These are phyloP conservation scores for Boletus sp. DNA, from an alignment of 768 basidiomycete species.

Conservation along the genomic window DNA sequence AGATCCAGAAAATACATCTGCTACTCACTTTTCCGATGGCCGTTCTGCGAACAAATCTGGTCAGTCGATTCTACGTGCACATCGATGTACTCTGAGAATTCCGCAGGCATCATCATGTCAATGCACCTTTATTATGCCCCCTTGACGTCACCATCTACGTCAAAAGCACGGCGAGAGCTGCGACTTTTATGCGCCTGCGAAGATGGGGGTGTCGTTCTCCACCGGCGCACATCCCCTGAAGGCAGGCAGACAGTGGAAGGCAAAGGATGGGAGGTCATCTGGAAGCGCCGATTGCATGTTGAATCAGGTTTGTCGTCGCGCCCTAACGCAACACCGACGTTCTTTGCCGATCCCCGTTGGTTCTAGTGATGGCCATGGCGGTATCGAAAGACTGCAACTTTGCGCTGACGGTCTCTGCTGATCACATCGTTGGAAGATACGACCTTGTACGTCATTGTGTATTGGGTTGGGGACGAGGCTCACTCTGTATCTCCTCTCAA, in stretches of 20 bases:
- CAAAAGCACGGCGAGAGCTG: slow-evolving; percentile 39
- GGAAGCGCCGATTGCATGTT: slow-evolving; percentile 63
- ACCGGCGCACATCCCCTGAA: slow-evolving; percentile 40
- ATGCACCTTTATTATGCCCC: slow-evolving; percentile 57
- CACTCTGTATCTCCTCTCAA: background rate
- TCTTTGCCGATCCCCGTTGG: background rate
- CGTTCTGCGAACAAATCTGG: slow-evolving; percentile 57
- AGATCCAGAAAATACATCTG: slow-evolving; percentile 38
- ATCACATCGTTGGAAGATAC: slow-evolving; percentile 71
- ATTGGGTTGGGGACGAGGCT: background rate
- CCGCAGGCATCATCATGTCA: slow-evolving; percentile 84
- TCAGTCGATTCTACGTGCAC: slow-evolving; percentile 19
- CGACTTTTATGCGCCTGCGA: slow-evolving; percentile 78
- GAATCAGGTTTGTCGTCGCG: slow-evolving; percentile 57
- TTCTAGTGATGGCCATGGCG: slow-evolving; percentile 80
- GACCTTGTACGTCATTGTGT: slow-evolving; percentile 41
- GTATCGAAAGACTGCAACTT: slow-evolving; percentile 56
- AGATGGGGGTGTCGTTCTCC: slow-evolving; percentile 78
- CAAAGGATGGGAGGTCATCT: slow-evolving; percentile 66
- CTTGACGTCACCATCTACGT: slow-evolving; percentile 30
- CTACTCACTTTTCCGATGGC: slow-evolving; percentile 35
- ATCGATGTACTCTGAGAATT: background rate
- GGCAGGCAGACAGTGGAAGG: slow-evolving; percentile 56
- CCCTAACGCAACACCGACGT: background rate
- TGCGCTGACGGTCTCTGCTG: slow-evolving; percentile 82